Base-by-base conservation (phyloP, 768 basidiomycete genomes). In the Calocera viscosa region DNA sequence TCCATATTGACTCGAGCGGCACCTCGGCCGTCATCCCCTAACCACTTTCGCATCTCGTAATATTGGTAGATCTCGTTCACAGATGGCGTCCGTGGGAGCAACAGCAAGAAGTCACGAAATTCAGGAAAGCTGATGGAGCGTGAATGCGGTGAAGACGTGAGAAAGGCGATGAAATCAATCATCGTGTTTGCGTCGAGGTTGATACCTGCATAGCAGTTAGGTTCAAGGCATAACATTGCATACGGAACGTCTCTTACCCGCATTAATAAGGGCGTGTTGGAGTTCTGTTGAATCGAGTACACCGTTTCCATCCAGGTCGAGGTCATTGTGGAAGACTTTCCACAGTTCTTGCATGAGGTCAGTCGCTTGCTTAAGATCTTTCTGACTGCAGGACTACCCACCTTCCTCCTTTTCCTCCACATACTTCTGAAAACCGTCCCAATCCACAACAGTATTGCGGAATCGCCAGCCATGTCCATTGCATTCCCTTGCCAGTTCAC, bases 241-340 rank as follows among this genome's bases (percentile, higher is more conserved):
- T 53, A 67, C 34, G 26, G 65, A 68, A 53, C 66, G 19, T 65
- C 53, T 73, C 77, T 69, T 69, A 90, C 92, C 90, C 73, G 90
- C 87, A 75, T 87, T 85, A 64, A 78, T 76, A 49, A 95, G 77
- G 2, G 88, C 87, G n/a, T 79, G 70, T 40, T 78, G 73, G 67
- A 89, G 77, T 72, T 89, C 88, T 17, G 78, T 76, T 8, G 82
- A 78, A 72, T 94, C 91, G 33, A 96, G 75, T 66, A 83, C 84
- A 8, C 91, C 93, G 76, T 96, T 91, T 30, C 89, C 83, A 72
- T 96, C 92, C 68, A 92, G 79, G 78, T 95, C 94, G 63, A 96
- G 82, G 72, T 94, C 89, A 73, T 92, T 82, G 70, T 91, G 90
- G 76, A 96, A 96, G 66, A 94, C 86, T 64, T 84, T 80, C 94